Evolutionary conservation across 169 alveolate species (phyloP), one percentile per base, ranked within the genome.

Genomic region (Eimeria brunetti): DNA sequence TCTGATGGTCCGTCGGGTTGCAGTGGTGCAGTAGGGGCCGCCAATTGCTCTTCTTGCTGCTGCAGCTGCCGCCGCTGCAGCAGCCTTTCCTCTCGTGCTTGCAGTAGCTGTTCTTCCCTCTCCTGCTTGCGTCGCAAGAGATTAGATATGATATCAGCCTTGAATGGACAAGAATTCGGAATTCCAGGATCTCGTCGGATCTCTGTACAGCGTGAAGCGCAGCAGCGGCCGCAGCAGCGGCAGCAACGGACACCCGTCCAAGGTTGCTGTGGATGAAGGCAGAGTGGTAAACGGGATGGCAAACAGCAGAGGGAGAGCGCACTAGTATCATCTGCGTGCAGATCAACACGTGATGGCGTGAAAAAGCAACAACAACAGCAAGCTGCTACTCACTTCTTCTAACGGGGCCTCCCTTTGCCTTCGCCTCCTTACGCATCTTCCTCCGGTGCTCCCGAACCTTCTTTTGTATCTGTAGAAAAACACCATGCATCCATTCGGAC

Each of bases 121-220:
- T 56, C 97, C 80, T 90, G 95, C 97, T 81, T 97, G 97, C 44
- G 96, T 91, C 67, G 97, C 51, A 75, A 96, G 56, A 96, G 94
- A 46, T 95, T 94, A 30, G 93, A 64, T 44, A 96, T 38, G 89
- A 96, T 71, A 46, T 96, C 97, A 51, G 96, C 97, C 95, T 98
- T 98, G 91, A 96, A 97, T 14, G 98, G 98, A 95, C 97, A 97
- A 38, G 98, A 80, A 91, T 98, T 98, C 24, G 99, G 99, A 36
- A 98, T 96, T 30, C 97, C 98, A 36, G 98, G 95, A 46, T 97
- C 98, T 80, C 97, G 97, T 27, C 95, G 94, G 60, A 89, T 92
- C 75, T 89, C 95, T 91, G 94, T 69, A 75, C 78, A 96, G 41
- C 64, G 53, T 49, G 84, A 93, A 83, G 11, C 90, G 38, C 49